Evolutionary conservation across 2,329 filamentous ascomycete species (phyloP).

Genomic region (Grosmannia serpens): DNA sequence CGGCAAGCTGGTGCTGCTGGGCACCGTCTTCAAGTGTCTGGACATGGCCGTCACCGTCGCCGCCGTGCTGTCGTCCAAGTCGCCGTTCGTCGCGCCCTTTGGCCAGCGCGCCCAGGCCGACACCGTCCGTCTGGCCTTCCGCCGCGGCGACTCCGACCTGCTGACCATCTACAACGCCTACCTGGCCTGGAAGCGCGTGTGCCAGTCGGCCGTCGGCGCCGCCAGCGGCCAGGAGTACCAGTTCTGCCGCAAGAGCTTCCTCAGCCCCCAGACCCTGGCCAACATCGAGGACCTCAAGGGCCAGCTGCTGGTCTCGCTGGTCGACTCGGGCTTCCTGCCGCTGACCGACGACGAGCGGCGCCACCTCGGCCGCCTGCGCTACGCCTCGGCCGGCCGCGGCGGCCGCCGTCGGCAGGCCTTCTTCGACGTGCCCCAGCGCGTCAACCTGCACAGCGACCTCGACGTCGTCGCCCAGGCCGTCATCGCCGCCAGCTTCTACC

Average conservation of each 20-base stretch:
- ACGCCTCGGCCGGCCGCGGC: constrained; percentile 38
- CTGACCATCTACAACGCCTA: constrained; percentile 94
- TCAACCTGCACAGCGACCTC: constrained; percentile 67
- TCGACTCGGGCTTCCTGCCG: constrained; percentile 72
- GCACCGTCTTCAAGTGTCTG: constrained; percentile 77
- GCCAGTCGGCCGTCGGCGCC: constrained; percentile 44
- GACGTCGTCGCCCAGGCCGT: constrained; percentile 71
- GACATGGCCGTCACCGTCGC: constrained; percentile 88
- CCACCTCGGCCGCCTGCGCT: constrained; percentile 57
- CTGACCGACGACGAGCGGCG: constrained; percentile 63
- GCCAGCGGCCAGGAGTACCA: constrained; percentile 61
- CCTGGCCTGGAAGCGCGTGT: constrained; percentile 73
- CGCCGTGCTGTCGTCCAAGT: constrained; percentile 88
- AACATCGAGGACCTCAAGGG: constrained; percentile 96
- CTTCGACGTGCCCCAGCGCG: constrained; percentile 67
- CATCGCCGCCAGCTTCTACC: constrained; percentile 91
- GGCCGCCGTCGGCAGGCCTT: constrained; percentile 57
- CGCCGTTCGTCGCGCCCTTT: constrained; percentile 80
- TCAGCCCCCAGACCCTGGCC: constrained; percentile 74
- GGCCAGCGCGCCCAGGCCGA: constrained; percentile 75
- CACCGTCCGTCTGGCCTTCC: constrained; percentile 65
- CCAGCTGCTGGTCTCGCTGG: constrained; percentile 74
- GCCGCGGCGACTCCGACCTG: constrained; percentile 79
- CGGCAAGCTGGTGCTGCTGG: constrained; percentile 82
- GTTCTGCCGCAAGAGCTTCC: constrained; percentile 90